Conservation (phyloP, 23 red algal genomes). For the Porphyridium purpureum region DNA sequence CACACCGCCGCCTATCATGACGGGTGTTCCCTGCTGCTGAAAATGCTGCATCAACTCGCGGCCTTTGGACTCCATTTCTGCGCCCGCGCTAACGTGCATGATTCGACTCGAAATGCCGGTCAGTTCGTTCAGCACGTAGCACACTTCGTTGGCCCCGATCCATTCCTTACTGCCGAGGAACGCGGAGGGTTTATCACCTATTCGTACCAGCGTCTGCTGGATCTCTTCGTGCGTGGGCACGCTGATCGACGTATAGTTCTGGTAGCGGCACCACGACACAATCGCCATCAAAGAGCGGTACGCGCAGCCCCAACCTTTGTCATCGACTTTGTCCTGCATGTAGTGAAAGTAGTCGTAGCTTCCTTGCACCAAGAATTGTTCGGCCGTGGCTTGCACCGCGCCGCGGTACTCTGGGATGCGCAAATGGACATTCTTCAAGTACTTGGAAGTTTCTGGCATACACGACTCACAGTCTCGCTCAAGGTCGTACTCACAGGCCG, state of each 20-base stretch:
- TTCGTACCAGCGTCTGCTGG: constrained; percentile 45
- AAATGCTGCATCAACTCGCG: constrained; percentile 52
- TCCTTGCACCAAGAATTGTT: not conserved
- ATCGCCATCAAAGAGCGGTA: constrained; percentile 74
- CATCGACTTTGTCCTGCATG: constrained; percentile 1
- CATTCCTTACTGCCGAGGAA: constrained; percentile 55
- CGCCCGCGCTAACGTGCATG: constrained; percentile 53
- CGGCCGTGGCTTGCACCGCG: not conserved
- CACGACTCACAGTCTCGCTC: not conserved
- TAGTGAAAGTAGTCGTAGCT: not conserved
- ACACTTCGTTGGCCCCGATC: constrained; percentile 84
- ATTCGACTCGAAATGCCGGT: constrained; percentile 55
- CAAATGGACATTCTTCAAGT: no score
- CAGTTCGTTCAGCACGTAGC: constrained; percentile 44
- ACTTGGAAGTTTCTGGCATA: no score
- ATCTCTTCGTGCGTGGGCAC: constrained; percentile 43
- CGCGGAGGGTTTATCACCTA: constrained; percentile 58
- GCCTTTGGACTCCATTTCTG: constrained; percentile 46
- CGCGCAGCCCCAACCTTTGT: constrained; percentile 75
- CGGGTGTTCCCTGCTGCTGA: constrained; percentile 28
- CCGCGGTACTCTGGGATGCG: not conserved
- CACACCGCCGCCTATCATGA: constrained; percentile 88
- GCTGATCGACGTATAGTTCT: constrained; percentile 14
- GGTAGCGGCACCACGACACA: constrained; percentile 37
- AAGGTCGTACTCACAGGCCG: not conserved